Evolutionary conservation across 441 rosid species (phyloP), one percentile per base, ranked within the genome.

Genomic region (Melianthus villosus): DNA sequence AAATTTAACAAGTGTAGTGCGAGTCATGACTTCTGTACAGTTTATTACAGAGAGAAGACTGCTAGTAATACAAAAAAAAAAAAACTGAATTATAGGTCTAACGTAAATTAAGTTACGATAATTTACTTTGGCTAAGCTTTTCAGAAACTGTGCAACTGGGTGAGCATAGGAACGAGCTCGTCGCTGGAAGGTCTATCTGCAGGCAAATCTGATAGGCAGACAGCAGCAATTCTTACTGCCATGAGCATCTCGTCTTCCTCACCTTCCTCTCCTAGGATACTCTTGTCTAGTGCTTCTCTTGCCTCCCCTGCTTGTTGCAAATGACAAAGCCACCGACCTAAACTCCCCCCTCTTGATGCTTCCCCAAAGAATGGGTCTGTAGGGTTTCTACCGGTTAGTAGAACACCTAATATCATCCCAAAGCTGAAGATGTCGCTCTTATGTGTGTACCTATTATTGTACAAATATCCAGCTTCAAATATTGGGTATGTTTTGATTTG

Each of bases 211-310:
- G 97, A 81, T 33, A 81, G 75, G 56, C 97, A 89, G 20, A 83
- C 74, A 19, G 72, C 82, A 6, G 85, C 71, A 7, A 89, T 89
- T 57, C 92, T 71, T 40, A 81, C 71, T 22, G 83, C 94, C 95
- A 89, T 89, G 17, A 84, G 63, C 94, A 89, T 89, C 71, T 83
- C 86, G 7, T 89, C 94, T 67, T 89, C 95, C 72, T 81, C 85
- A 13, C 62, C 77, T 63, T 89, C 95, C 59, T 79, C 92, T 20
- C 94, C 95, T 0, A 89, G 64, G 44, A 89, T 66, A 36, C 75
- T 77, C 68, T 73, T 72, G 48, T 89, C 97, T 22, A 89, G 64
- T 8, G 85, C 89, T 64, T 81, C 95, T 20, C 64, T 44, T 19
- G 76, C 97, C 49, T 87, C 95, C 26, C 92, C 95, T 0, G 75